Base-by-base conservation (phyloP, 805 yeast species). In the Cyberlindnera sargentensis region DNA sequence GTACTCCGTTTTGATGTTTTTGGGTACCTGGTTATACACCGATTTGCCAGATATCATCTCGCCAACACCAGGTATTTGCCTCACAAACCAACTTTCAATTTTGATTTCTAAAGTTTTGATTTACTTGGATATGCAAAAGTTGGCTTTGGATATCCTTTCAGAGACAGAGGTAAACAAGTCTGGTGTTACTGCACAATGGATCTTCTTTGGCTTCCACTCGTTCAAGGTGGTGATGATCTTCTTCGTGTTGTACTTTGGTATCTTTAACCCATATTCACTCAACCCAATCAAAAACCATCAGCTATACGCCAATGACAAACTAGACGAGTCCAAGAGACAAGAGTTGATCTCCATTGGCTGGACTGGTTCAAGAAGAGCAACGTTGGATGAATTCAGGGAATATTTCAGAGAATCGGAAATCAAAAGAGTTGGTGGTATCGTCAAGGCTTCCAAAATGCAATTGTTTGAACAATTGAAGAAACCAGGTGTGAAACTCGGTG, bases 31-130 rank as follows among this genome's bases (percentile, higher is more conserved):
- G 98, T 73, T 93, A 46, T 93, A 90, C 63, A 81, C 95, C 2
- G 98, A 93, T 66, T 72, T 93, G 61, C 99, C 99, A 2, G 96
- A 88, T 58, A 75, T 71, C 54, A 69, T 88, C 42, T 77, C 90
- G 31, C 97, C 97, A 39, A 91, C 98, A 4, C 98, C 98, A 0
- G 96, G 96, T 25, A 73, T 80, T 45, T 84, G 90, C 51, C 65
- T 88, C 44, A 83, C 95, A 8, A 82, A 80, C 55, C 76, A 78
- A 52, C 44, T 79, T 27, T 65, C 74, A 5, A 64, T 57, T 42
- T 20, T 47, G 3, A 43, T 57, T 5, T 56, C 63, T 10, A 47
- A 52, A 26, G 24, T 68, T 2, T 55, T 72, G 26, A 49, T 56
- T 15, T 43, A 51, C 23, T 63, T 75, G 47, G 76, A 73, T 15